Evolutionary conservation across 768 basidiomycete genomes (phyloP), one percentile per base, ranked within the genome.

Genomic region (Suillus americanus): DNA sequence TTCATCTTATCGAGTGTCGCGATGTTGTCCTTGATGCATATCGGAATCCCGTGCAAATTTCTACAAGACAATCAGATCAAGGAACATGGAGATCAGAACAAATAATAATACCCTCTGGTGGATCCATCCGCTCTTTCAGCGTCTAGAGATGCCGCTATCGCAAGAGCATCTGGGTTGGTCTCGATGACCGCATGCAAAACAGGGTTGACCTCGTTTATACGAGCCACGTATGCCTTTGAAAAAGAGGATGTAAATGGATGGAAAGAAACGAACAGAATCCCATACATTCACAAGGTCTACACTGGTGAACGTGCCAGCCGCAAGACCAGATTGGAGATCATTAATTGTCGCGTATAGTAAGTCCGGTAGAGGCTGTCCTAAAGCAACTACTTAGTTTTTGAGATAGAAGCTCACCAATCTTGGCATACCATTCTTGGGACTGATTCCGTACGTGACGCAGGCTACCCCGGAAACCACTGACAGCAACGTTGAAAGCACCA

Each of bases 211-310:
- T 59, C 57, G 13, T 59, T 3, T 28, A 59, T 59, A 13, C 57
- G 57, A 30, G 57, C 57, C 57, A 59, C 40, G 57, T 59, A 59
- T 59, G 57, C 57, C 57, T 59, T 59, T 59, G 38, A 59, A 41
- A 40, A 23, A 9, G 9, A 23, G 20, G 2, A 25, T 59, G 1
- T 8, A 59, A 28, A 28, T 8, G 18, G 56, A 40, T 20, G 3
- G 16, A 41, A 40, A 41, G 5, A 30, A 20, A 41, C 18, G 40
- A 18, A 20, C 25, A 41, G 28, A 20, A 1, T 3, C 2, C 38
- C 38, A 7, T 41, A 59, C 57, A 18, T 59, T 59, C 1, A 41
- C 40, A 14, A 59, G 57, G 18, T 59, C 57, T 13, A 59, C 40
- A 30, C 57, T 59, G 18, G 57, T 59, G 57, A 59, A 59, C 1